Base-by-base conservation (phyloP, 306 rosid genomes). In the Casuarina cunninghamiana region DNA sequence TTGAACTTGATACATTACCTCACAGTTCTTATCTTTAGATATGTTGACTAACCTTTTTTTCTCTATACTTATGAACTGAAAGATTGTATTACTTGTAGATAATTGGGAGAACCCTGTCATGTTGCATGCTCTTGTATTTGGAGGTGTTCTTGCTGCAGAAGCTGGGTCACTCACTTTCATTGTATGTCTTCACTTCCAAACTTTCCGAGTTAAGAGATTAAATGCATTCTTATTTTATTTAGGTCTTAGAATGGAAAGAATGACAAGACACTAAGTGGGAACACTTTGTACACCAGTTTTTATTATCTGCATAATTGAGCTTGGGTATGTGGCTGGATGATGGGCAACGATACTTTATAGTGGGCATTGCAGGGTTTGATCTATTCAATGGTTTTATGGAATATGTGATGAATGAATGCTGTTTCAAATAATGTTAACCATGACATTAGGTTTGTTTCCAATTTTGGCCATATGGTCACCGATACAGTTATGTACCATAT, bases 111-210 rank as follows among this genome's bases (percentile, higher is more conserved):
- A 3, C 17, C 93, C 98, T 69, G 78, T 80, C 77, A 86, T 83
- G 89, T 86, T 92, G 89, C 97, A 95, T 80, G 98, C 98, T 61
- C 98, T 97, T 71, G 98, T 95, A 49, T 95, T 97, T 57, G 98
- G 98, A 79, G 89, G 98, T 74, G 92, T 95, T 50, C 86, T 89
- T 79, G 97, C 97, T 38, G 98, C 97, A 54, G 97, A 95, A 89
- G 89, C 96, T 62, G 97, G 97, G 71, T 86, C 92, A 46, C 97
- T 95, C 44, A 87, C 97, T 77, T 92, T 95, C 80, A 95, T 95
- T 97, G 98, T 94, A 85, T 46, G 12, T 21, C 74, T 85, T 72
- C 75, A 39, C 65, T 78, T 75, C 61, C 48, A 66, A 45, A 21
- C 73, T 78, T 78, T 71, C 32, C 10, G 73, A 32, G 17, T 69